phyloP scores from a whole-genome alignment of 306 rosid species.

The Castanopsis chinensis region DNA sequence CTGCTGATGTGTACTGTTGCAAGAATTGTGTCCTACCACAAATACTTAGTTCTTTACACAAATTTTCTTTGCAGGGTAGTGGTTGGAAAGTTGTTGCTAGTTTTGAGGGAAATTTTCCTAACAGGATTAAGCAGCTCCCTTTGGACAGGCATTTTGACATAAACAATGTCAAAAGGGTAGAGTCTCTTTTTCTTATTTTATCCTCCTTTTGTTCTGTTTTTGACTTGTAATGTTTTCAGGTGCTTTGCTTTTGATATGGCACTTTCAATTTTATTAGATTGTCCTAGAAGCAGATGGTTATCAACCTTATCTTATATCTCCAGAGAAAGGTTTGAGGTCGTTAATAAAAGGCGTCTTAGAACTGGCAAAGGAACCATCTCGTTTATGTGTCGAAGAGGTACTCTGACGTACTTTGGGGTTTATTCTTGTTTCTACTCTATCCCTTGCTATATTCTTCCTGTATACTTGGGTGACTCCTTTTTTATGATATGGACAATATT shows the following conservation, averaged over 20 bases:
- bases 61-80: slow-evolving; percentile 66
- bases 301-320: slow-evolving; percentile 98
- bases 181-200: slow-evolving; percentile 13
- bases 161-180: slow-evolving; percentile 93
- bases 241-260: slow-evolving; percentile 8
- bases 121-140: slow-evolving; percentile 92
- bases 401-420: not conserved
- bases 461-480: no score
- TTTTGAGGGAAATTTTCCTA: slow-evolving; percentile 95
- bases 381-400: slow-evolving; percentile 99
- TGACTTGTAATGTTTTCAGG: not conserved
- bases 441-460: no score
- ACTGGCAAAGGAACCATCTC: slow-evolving; percentile 97
- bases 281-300: slow-evolving; percentile 99
- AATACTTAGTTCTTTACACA: not conserved
- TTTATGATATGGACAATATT: no score
- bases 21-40: no score
- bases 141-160: slow-evolving; percentile 94
- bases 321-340: slow-evolving; percentile 97
- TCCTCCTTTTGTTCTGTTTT: not conserved
- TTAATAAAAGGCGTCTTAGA: slow-evolving; percentile 92
- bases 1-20: no score
- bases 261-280: slow-evolving; percentile 46
- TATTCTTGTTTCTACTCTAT: not conserved
- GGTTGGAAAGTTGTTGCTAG: slow-evolving; percentile 99